phyloP scores from a whole-genome alignment of 495 filamentous ascomycete species.

The Endocarpon pusillum region DNA sequence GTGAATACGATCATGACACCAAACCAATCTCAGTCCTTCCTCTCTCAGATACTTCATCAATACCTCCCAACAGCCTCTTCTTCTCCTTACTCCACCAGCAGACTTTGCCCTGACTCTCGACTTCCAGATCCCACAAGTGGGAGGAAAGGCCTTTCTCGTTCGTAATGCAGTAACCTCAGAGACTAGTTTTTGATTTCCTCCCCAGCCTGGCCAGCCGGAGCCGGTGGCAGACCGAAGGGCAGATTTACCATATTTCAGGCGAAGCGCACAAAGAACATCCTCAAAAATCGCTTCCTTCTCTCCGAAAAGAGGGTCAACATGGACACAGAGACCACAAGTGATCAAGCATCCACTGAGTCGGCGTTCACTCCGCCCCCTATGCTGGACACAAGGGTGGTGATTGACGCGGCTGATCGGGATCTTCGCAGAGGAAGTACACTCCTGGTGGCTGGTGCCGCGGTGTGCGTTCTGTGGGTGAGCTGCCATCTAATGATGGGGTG shows the following conservation, averaged over 20 bases:
- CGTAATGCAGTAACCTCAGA: constrained; percentile 60
- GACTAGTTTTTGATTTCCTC: constrained; percentile 87
- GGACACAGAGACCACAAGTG: constrained; percentile 13
- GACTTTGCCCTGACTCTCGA: background rate
- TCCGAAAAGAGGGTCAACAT: constrained; percentile 15
- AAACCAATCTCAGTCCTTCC: constrained; percentile 2
- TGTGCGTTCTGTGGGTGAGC: constrained; percentile 27
- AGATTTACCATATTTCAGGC: constrained; percentile 14
- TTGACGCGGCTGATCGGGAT: constrained; percentile 60
- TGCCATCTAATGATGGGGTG: constrained; percentile 6
- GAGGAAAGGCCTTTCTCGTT: constrained; percentile 34
- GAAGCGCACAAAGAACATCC: constrained; percentile 71
- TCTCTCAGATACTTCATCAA: constrained; percentile 2
- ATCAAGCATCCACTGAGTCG: constrained; percentile 25
- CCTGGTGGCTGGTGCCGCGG: constrained; percentile 37
- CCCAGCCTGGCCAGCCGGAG: constrained; percentile 24
- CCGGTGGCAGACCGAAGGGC: constrained; percentile 24
- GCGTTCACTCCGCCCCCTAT: constrained; percentile 46
- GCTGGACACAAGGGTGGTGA: constrained; percentile 40
- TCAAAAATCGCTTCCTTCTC: constrained; percentile 56
- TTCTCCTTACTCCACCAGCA: constrained; percentile 1
- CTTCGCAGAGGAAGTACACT: constrained; percentile 24
- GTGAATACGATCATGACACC: background rate
- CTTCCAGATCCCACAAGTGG: constrained; percentile 2
- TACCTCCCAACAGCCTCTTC: constrained; percentile 1